These are phyloP conservation scores for Mycosarcoma mackinlayi DNA, from an alignment of 1,284 basidiomycete species.

Conservation along the genomic window DNA sequence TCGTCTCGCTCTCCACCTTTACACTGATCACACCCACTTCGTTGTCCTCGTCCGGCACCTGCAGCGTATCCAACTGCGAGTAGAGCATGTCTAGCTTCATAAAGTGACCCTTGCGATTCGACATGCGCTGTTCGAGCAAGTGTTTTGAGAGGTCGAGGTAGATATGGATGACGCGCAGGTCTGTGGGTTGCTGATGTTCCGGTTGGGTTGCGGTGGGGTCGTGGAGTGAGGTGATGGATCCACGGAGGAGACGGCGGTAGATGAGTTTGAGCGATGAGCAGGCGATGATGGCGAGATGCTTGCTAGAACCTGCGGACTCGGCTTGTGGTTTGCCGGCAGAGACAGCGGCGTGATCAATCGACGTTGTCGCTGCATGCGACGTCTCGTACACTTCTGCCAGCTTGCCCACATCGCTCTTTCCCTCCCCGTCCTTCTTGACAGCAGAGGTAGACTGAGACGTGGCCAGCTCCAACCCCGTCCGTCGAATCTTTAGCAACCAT, in stretches of 20 bases:
- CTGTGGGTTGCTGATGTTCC: slow-evolving; percentile 23
- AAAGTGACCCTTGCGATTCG: slow-evolving; percentile 80
- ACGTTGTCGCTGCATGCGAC: neutral
- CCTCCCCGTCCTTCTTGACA: neutral
- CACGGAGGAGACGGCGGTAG: slow-evolving; percentile 83
- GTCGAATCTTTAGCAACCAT: slow-evolving; percentile 82
- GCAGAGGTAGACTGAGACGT: neutral
- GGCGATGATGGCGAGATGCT: slow-evolving; percentile 74
- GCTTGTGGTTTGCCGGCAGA: neutral
- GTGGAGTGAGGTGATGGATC: slow-evolving; percentile 12
- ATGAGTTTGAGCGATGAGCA: slow-evolving; percentile 85
- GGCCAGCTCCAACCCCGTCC: slow-evolving; percentile 72
- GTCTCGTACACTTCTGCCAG: slow-evolving; percentile 35
- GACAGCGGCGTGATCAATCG: neutral
- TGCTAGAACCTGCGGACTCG: neutral
- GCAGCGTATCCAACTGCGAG: slow-evolving; percentile 82
- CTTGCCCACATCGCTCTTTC: neutral
- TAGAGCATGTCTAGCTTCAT: slow-evolving; percentile 90
- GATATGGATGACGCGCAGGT: slow-evolving; percentile 77
- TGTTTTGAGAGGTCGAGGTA: slow-evolving; percentile 80
- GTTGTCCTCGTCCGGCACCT: slow-evolving; percentile 73
- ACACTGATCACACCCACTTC: slow-evolving; percentile 24
- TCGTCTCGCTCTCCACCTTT: slow-evolving; percentile 9
- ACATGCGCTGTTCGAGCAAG: slow-evolving; percentile 78
- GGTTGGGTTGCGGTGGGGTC: slow-evolving; percentile 68